A percentile compares a stretch with the other conserved stretches of the same genome.
phyloP scores from a whole-genome alignment of 2,329 filamentous ascomycete genomes.

The Pyrenophora graminea region DNA sequence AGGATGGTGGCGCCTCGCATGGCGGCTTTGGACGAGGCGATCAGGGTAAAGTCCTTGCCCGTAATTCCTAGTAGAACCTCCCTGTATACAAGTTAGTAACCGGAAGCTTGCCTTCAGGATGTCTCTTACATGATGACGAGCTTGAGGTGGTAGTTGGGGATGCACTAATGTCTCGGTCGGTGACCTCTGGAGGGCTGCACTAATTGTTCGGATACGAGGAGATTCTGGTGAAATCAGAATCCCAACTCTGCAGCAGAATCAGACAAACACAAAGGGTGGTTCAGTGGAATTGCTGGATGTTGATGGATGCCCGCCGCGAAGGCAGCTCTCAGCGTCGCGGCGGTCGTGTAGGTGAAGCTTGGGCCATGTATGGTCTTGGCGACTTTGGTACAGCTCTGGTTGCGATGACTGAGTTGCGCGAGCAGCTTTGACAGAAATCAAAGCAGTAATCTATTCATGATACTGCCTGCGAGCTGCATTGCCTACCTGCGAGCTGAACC shows the following conservation, averaged over 20 bases:
- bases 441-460: no score
- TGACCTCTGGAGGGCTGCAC: no score
- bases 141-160: slow-evolving; percentile 15
- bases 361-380: slow-evolving; percentile 6
- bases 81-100: slow-evolving; percentile 59
- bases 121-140: slow-evolving; percentile 39
- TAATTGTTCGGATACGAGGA: no score
- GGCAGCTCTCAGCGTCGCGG: slow-evolving; percentile 4
- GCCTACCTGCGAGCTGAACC: no score
- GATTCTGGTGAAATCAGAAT: no score
- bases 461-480: no score
- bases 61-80: slow-evolving; percentile 98
- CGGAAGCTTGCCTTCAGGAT: neutral
- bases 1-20: slow-evolving; percentile 97
- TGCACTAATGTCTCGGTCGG: slow-evolving; percentile 1
- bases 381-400: no score
- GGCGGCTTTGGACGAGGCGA: slow-evolving; percentile 95
- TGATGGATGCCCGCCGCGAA: neutral
- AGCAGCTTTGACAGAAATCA: no score
- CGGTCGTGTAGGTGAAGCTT: slow-evolving; percentile 4
- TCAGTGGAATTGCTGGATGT: neutral
- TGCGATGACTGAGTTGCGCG: no score
- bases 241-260: no score
- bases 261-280: neutral
- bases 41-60: slow-evolving; percentile 98